phyloP scores from a whole-genome alignment of 2,329 filamentous ascomycete species.

The Ceratocystis albifundus region DNA sequence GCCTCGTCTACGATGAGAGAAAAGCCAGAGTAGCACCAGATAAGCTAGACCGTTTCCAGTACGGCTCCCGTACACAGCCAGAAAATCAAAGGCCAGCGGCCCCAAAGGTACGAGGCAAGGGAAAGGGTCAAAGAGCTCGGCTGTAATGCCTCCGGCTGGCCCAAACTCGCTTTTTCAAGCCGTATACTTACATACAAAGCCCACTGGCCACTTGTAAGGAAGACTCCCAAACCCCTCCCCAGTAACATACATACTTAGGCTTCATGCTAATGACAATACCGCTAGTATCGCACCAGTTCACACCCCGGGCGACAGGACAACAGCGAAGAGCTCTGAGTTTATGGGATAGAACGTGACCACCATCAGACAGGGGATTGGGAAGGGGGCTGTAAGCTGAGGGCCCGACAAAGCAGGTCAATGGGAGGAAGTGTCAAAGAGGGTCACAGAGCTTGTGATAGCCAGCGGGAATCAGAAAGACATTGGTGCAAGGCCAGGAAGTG shows the following conservation, averaged over 20 bases:
- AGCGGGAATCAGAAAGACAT: too few relatives aligned
- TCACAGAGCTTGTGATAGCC: too few relatives aligned
- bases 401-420: not conserved
- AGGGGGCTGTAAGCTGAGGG: not conserved
- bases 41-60: not conserved
- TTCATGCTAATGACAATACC: not conserved
- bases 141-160: not conserved
- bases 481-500: not conserved
- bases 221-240: too few relatives aligned
- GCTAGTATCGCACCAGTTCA: not conserved
- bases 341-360: not conserved
- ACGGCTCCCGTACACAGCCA: not conserved
- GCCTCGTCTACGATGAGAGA: not conserved
- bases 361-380: conserved; percentile 1
- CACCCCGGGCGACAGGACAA: not conserved
- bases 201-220: too few relatives aligned
- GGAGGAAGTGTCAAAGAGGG: not conserved
- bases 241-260: too few relatives aligned
- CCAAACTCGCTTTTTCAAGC: not conserved
- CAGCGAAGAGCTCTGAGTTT: not conserved
- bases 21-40: not conserved
- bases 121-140: conserved; percentile 4
- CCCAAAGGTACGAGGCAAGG: not conserved
- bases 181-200: too few relatives aligned
- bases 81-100: not conserved